phyloP scores from a whole-genome alignment of 2,329 filamentous ascomycete species.

The Boeremia lycopersici region DNA sequence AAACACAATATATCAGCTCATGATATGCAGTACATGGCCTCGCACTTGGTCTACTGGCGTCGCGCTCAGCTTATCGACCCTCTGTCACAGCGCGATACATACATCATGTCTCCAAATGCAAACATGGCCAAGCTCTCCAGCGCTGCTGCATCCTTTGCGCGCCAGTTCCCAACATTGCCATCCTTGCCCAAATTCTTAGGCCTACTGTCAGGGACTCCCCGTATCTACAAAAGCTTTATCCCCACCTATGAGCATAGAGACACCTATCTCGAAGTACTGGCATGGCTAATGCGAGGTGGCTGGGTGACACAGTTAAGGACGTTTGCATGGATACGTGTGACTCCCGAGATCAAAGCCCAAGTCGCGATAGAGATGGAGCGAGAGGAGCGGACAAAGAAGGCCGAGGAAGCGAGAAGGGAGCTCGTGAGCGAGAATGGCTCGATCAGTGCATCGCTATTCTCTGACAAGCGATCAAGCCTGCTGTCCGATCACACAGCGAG shows the following conservation, averaged over 20 bases:
- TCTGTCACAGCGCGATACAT: constrained; percentile 85
- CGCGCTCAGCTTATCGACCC: constrained; percentile 90
- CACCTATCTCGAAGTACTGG: constrained; percentile 87
- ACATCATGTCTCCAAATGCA: constrained; percentile 89
- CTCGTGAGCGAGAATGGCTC: constrained; percentile 41
- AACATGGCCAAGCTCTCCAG: constrained; percentile 73
- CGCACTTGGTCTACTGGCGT: constrained; percentile 95
- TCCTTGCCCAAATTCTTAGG: constrained; percentile 86
- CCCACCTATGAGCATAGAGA: constrained; percentile 87
- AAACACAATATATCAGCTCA: constrained; percentile 74
- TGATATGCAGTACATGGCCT: constrained; percentile 85
- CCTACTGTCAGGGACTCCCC: constrained; percentile 77
- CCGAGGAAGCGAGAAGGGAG: constrained; percentile 36
- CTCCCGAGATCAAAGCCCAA: constrained; percentile 79
- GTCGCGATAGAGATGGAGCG: constrained; percentile 73
- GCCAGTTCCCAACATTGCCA: constrained; percentile 81
- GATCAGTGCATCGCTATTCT: constrained; percentile 33
- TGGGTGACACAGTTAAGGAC: constrained; percentile 95
- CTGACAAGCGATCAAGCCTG: constrained; percentile 40
- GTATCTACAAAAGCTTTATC: constrained; percentile 81
- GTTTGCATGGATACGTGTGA: constrained; percentile 86
- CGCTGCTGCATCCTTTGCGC: constrained; percentile 74
- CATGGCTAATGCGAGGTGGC: constrained; percentile 88
- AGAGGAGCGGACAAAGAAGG: constrained; percentile 40
- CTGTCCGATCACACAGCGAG: constrained; percentile 33